Conservation (phyloP, 441 rosid genomes). For the Geranium incanum region DNA sequence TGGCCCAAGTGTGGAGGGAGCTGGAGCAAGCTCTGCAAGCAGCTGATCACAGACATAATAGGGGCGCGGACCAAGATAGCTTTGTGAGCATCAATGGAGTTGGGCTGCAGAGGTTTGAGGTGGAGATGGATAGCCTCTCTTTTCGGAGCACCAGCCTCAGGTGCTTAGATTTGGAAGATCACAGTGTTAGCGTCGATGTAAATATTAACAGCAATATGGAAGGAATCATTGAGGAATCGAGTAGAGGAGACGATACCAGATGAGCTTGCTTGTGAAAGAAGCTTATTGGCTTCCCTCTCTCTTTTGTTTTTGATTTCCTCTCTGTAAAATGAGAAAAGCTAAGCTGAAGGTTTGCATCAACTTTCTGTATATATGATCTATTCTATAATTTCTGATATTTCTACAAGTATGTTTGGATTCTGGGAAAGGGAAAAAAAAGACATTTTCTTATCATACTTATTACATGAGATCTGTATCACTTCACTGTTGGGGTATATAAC, state of each 20-base stretch:
- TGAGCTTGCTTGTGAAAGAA: not conserved
- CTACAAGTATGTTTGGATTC: no score
- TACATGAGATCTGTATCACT: no score
- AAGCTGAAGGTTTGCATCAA: not conserved
- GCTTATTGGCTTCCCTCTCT: not conserved
- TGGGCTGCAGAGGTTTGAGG: conserved; percentile 34
- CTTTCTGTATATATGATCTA: not conserved
- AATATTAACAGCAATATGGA: conserved; percentile 23
- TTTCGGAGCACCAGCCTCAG: conserved; percentile 34
- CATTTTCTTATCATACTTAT: no score
- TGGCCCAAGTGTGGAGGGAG: conserved; percentile 49
- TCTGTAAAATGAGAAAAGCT: not conserved
- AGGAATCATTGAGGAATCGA: conserved; percentile 20
- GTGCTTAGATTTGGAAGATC: conserved; percentile 29
- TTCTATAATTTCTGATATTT: no score
- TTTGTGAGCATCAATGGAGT: conserved; percentile 45
- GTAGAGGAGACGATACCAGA: conserved; percentile 1
- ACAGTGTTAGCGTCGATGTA: conserved; percentile 29
- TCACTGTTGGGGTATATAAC: no score
- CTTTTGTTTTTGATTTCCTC: no score
- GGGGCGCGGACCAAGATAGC: conserved; percentile 27
- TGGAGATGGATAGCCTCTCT: conserved; percentile 43
- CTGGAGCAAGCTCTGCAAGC: conserved; percentile 33
- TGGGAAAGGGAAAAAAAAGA: no score
- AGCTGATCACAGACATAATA: not conserved